A percentile compares a stretch with the other conserved stretches of the same genome.
phyloP scores from a whole-genome alignment of 306 rosid species.

The Vachellia pachyceras region DNA sequence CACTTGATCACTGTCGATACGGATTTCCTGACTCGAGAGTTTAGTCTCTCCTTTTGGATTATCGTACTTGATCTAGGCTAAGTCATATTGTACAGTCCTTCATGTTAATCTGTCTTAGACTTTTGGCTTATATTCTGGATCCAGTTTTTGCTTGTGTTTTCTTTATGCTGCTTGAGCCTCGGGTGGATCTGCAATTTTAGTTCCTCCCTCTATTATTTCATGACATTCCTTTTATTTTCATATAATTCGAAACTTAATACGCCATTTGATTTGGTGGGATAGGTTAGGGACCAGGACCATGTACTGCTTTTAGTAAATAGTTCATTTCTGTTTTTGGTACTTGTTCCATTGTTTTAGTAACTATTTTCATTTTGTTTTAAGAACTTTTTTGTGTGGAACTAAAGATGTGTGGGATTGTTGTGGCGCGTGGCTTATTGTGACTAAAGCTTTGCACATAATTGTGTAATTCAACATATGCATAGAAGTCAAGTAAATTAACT shows the following conservation, averaged over 20 bases:
- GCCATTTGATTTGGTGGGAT: constrained; percentile 3
- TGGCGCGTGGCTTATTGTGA: not conserved
- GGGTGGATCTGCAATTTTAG: constrained; percentile 10
- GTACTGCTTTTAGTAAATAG: not conserved
- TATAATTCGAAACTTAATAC: not conserved
- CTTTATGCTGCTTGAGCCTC: not conserved
- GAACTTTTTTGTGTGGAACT: not conserved
- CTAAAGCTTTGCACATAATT: not conserved
- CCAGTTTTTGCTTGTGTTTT: not conserved
- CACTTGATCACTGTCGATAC: not conserved
- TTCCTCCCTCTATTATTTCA: no score
- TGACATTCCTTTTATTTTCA: not conserved
- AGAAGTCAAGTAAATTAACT: not conserved
- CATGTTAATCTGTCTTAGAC: not conserved
- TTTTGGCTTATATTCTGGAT: not conserved
- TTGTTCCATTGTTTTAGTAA: not conserved
- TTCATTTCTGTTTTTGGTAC: not conserved
- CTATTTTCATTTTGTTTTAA: no score
- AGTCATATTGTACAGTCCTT: not conserved
- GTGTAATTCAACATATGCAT: not conserved
- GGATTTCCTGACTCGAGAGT: not conserved
- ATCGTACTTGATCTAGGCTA: not conserved
- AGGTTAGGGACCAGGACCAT: not conserved
- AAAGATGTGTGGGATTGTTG: not conserved
- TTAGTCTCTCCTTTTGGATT: not conserved